A percentile compares a stretch with the other conserved stretches of the same genome.
Conservation (phyloP, 2,329 filamentous ascomycete species). For the Ophiosphaerella herpotricha region DNA sequence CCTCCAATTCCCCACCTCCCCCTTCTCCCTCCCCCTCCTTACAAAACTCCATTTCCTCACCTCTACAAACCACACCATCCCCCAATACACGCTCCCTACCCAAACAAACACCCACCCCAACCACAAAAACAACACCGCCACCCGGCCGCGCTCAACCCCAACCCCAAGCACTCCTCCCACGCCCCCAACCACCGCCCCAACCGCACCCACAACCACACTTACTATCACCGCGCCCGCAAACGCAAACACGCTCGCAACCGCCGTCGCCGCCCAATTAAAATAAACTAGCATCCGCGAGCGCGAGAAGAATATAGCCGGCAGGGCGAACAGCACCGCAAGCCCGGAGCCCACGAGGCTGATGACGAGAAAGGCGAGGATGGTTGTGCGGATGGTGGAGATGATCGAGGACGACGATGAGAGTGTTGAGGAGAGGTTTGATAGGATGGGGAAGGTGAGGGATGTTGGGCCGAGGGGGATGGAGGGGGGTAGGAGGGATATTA, state of each 20-base stretch:
- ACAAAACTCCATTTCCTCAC: conserved; percentile 20
- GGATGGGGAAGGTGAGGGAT: conserved; percentile 1
- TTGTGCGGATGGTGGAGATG: conserved; percentile 1
- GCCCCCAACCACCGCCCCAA: conserved; percentile 3
- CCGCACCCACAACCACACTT: conserved; percentile 11
- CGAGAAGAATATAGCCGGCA: conserved; percentile 27
- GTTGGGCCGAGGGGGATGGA: too few species aligned
- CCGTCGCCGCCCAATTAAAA: conserved; percentile 12
- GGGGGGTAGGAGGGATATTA: too few species aligned
- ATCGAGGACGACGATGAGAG: conserved; percentile 21
- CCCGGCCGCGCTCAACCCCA: conserved; percentile 10
- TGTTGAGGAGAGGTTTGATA: conserved; percentile 19
- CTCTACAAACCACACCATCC: conserved; percentile 33
- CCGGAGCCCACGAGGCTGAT: neutral
- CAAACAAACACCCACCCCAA: conserved; percentile 15
- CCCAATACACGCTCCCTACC: conserved; percentile 24
- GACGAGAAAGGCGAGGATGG: too few species aligned
- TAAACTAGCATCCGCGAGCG: conserved; percentile 27
- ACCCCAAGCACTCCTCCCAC: conserved; percentile 16
- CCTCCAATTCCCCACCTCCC: conserved; percentile 18
- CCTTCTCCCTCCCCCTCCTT: conserved; percentile 17
- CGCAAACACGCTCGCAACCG: too few species aligned
- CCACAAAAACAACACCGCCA: conserved; percentile 24
- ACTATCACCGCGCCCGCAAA: conserved; percentile 9
- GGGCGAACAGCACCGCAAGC: conserved; percentile 10